Evolutionary conservation across 495 filamentous ascomycete species (phyloP).

Genomic region (Pseudomonodictys pantanalensis): DNA sequence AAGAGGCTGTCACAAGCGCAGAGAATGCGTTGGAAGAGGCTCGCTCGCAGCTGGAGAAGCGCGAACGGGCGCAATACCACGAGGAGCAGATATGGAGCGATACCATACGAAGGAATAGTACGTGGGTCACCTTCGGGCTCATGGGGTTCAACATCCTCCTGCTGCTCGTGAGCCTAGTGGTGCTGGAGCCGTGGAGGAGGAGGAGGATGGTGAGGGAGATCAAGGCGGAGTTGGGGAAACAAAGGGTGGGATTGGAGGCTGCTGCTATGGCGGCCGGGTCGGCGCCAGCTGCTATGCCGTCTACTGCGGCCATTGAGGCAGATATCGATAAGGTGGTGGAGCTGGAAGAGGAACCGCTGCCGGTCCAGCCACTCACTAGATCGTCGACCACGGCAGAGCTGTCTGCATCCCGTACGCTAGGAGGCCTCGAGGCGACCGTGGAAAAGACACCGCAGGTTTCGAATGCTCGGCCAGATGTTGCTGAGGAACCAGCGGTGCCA

Average conservation of each 20-base stretch:
- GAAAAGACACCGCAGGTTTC: background rate
- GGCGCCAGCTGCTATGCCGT: conserved; percentile 4
- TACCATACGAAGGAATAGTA: conserved; percentile 91
- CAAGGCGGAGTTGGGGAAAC: conserved; percentile 73
- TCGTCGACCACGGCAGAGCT: background rate
- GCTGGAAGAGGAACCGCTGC: conserved; percentile 21
- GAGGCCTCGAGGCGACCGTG: background rate
- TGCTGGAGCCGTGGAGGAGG: conserved; percentile 92
- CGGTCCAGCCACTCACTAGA: background rate
- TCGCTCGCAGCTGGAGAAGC: conserved; percentile 65
- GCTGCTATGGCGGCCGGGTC: conserved; percentile 6
- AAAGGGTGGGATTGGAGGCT: conserved; percentile 38
- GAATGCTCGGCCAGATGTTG: background rate
- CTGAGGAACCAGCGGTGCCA: background rate
- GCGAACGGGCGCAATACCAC: conserved; percentile 87
- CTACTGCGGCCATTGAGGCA: background rate
- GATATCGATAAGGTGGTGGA: background rate
- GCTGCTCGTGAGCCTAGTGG: conserved; percentile 83
- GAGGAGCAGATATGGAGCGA: conserved; percentile 99
- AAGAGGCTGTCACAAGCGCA: conserved; percentile 64
- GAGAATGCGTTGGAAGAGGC: conserved; percentile 78
- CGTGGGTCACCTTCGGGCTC: conserved; percentile 96
- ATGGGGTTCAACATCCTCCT: conserved; percentile 95
- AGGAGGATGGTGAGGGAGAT: conserved; percentile 77
- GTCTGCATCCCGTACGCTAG: background rate